Percentiles rank a stretch among this genome's conserved stretches.
phyloP scores from a whole-genome alignment of 192 early-diverging fungal genomes.

The Diversispora eburnea region DNA sequence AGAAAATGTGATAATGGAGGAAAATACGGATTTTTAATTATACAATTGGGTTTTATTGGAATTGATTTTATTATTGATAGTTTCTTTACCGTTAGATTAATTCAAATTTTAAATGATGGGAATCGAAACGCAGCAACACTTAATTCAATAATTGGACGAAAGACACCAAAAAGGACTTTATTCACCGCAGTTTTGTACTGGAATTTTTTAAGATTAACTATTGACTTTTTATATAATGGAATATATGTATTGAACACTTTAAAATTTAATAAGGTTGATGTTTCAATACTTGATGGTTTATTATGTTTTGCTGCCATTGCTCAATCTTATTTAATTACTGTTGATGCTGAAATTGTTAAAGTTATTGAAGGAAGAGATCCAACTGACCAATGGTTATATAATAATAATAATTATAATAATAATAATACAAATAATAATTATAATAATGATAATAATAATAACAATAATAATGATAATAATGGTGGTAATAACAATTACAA shows the following conservation, averaged over 20 bases:
- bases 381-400: slow-evolving; percentile 1
- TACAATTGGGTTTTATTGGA: not conserved
- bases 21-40: not conserved
- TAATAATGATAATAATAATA: slow-evolving; percentile 4
- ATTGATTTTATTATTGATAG: slow-evolving; percentile 19
- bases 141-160: not conserved
- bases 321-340: slow-evolving; percentile 20
- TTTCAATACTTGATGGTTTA: not conserved
- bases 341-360: slow-evolving; percentile 26
- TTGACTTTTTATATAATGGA: slow-evolving; percentile 6
- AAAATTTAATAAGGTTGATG: not conserved
- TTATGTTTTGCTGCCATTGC: slow-evolving; percentile 6
- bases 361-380: slow-evolving; percentile 12
- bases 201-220: slow-evolving; percentile 17
- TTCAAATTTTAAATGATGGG: slow-evolving; percentile 13
- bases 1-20: not conserved
- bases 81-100: slow-evolving; percentile 8
- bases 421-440: not conserved
- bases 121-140: slow-evolving; percentile 6
- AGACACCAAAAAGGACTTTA: not conserved
- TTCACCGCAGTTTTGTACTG: slow-evolving; percentile 22
- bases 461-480: not conserved
- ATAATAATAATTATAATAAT: not conserved
- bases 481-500: not conserved
- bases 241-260: not conserved